Percentiles rank a stretch among this genome's conserved stretches.
phyloP scores from a whole-genome alignment of 1,284 basidiomycete genomes.

The Fomitopsis betulina region DNA sequence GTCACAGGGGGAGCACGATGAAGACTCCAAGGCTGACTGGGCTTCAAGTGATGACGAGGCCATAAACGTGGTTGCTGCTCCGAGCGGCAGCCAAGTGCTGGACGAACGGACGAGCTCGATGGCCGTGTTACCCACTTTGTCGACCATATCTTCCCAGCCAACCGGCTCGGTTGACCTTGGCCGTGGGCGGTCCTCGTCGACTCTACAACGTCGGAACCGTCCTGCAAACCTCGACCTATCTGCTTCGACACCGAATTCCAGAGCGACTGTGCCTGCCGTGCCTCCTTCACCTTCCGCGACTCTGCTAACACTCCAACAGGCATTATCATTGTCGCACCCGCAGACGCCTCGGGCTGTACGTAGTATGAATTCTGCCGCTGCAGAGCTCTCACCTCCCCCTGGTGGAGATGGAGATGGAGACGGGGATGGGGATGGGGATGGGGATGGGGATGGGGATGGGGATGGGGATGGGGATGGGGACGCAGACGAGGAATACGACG shows the following conservation, averaged over 20 bases:
- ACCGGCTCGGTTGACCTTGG: constrained; percentile 22
- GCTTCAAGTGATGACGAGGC: constrained; percentile 77
- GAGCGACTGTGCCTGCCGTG: constrained; percentile 31
- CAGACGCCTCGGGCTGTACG: constrained; percentile 9
- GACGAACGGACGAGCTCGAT: constrained; percentile 76
- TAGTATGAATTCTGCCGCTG: constrained; percentile 24
- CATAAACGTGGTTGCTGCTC: constrained; percentile 72
- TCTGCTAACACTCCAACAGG: constrained; percentile 58
- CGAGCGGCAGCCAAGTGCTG: constrained; percentile 71
- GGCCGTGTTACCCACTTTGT: constrained; percentile 28
- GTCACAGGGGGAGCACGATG: constrained; percentile 28
- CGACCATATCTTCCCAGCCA: constrained; percentile 11
- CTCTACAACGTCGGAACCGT: constrained; percentile 42
- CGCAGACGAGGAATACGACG: constrained; percentile 67
- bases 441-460: constrained; percentile 51
- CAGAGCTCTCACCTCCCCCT: constrained; percentile 2
- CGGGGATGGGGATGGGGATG: constrained; percentile 47
- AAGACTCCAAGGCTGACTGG: constrained; percentile 64
- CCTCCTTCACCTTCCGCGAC: constrained; percentile 60
- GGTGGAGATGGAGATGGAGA: constrained; percentile 38
- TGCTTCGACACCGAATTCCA: constrained; percentile 34
- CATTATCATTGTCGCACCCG: constrained; percentile 31
- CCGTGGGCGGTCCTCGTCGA: constrained; percentile 23
- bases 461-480: constrained; percentile 50
- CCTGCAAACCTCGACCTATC: constrained; percentile 64